phyloP scores from a whole-genome alignment of 176 grass and related monocot genomes.

The Bothriochloa decipiens region DNA sequence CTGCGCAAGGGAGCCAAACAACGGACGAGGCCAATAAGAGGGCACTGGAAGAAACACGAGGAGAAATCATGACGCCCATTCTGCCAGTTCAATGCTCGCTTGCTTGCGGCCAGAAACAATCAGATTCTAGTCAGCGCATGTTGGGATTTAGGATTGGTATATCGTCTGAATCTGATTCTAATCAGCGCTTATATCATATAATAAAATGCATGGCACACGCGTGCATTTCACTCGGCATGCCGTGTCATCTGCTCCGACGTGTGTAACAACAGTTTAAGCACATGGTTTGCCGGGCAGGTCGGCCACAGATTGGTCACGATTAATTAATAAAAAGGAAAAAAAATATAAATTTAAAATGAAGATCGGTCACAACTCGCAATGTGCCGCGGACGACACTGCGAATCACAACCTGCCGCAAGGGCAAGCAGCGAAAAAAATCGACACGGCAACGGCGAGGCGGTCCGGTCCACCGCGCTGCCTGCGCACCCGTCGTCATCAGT shows the following conservation, averaged over 20 bases:
- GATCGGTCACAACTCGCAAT: not conserved
- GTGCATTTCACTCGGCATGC: not conserved
- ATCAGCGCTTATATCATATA: no score
- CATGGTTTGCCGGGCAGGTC: slow-evolving; percentile 9
- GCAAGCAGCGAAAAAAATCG: not conserved
- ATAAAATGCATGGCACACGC: no score
- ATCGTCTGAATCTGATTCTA: no score
- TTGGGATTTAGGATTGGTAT: no score
- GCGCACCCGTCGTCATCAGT: not conserved
- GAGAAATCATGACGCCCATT: no score
- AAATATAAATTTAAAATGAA: not conserved
- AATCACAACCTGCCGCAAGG: not conserved
- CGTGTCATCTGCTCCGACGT: slow-evolving; percentile 21
- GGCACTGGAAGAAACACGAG: no score
- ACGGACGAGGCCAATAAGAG: no score
- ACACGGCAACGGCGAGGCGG: slow-evolving; percentile 9
- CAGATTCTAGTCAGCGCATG: no score
- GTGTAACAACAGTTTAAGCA: not conserved
- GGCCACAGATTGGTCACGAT: not conserved
- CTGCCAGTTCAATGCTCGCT: no score
- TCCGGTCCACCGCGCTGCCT: not conserved
- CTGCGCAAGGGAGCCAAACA: no score
- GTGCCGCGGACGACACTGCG: not conserved
- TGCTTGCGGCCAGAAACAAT: no score
- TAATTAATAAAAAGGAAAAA: not conserved